Percentiles rank a stretch among this genome's conserved stretches.
Evolutionary conservation across 2,329 filamentous ascomycete genomes (phyloP).

Genomic region (Fusarium proliferatum): DNA sequence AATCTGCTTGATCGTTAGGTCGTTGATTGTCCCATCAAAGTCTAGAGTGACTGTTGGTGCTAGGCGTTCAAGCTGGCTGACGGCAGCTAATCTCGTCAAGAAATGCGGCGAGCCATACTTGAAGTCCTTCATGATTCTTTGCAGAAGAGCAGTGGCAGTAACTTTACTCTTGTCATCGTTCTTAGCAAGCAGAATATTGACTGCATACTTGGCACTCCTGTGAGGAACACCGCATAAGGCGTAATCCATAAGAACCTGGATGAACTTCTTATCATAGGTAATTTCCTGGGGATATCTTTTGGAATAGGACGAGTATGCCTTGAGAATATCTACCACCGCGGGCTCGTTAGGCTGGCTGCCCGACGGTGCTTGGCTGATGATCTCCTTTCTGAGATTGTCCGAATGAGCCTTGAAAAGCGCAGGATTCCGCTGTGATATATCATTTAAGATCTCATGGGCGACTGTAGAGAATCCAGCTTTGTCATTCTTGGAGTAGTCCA

Average conservation of each 20-base stretch:
- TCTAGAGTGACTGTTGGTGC: constrained; percentile 79
- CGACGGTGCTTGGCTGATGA: constrained; percentile 83
- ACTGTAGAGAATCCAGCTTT: constrained; percentile 80
- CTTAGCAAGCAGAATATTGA: constrained; percentile 86
- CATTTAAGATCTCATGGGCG: constrained; percentile 89
- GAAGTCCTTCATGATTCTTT: constrained; percentile 79
- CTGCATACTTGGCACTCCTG: constrained; percentile 90
- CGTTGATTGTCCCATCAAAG: constrained; percentile 79
- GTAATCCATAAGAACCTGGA: constrained; percentile 83
- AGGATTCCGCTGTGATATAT: constrained; percentile 90
- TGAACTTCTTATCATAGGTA: constrained; percentile 82
- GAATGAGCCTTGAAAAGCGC: constrained; percentile 94
- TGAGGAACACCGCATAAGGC: constrained; percentile 84
- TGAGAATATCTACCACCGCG: constrained; percentile 87
- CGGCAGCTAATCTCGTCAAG: constrained; percentile 76
- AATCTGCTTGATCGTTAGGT: constrained; percentile 80
- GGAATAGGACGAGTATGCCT: constrained; percentile 92
- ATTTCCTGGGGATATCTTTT: constrained; percentile 87
- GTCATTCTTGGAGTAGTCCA: constrained; percentile 87
- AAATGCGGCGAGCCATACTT: constrained; percentile 79
- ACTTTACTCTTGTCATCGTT: constrained; percentile 79
- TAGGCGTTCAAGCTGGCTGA: constrained; percentile 81
- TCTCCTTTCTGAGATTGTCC: constrained; percentile 87
- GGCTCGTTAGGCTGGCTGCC: constrained; percentile 74
- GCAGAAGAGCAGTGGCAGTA: constrained; percentile 84